These are phyloP conservation scores for Asterochloris sp. DNA, from an alignment of 139 green algal species.

Conservation along the genomic window DNA sequence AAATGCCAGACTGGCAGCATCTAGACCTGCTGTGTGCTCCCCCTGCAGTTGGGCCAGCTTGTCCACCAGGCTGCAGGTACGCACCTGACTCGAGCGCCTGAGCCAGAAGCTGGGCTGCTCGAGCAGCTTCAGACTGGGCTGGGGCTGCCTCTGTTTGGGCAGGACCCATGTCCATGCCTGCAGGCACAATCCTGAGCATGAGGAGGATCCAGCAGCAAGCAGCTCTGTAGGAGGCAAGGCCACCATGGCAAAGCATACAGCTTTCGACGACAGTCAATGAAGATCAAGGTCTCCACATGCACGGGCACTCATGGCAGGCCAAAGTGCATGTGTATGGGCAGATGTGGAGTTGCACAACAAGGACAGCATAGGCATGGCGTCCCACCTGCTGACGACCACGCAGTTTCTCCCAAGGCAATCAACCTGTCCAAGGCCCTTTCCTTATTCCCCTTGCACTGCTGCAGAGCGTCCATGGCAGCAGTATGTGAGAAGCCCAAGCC, in stretches of 20 bases:
- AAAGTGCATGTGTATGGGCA: too few species aligned
- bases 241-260: neutral
- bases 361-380: neutral
- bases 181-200: too few species aligned
- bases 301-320: neutral
- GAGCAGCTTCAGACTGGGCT: too few species aligned
- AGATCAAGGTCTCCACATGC: neutral
- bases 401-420: neutral
- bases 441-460: neutral
- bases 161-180: too few species aligned
- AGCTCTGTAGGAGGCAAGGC: too few species aligned
- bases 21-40: neutral
- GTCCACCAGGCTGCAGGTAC: too few species aligned
- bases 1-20: neutral
- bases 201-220: too few species aligned
- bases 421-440: neutral
- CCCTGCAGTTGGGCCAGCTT: neutral
- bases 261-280: neutral
- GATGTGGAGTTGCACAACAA: neutral
- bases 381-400: neutral
- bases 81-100: too few species aligned
- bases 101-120: too few species aligned
- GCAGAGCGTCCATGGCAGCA: neutral
- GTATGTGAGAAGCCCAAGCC: constrained; percentile 1
- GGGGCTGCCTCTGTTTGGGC: too few species aligned